Evolutionary conservation across 2,329 filamentous ascomycete genomes (phyloP), one percentile per base, ranked within the genome.

Genomic region (Sclerotinia nivalis): DNA sequence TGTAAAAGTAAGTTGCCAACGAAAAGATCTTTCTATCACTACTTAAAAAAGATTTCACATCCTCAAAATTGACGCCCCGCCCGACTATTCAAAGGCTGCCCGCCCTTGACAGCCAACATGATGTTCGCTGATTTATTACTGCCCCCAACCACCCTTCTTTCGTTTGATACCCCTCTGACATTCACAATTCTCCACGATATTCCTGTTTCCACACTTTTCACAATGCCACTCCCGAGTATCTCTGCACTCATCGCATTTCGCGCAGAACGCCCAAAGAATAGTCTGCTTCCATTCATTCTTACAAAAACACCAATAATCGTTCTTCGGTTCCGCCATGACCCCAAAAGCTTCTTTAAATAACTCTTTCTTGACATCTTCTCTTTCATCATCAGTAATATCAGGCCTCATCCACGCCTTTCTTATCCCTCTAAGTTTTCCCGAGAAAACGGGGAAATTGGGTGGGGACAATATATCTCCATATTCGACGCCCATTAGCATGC

Each of bases 231-330:
- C 67, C 7, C 20, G 22, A 6, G 31, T n/a, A 47, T 69, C 37
- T 15, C 47, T 69, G 28, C 49, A 69, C 40, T 55, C 37, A 40
- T 56, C 49, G 8, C 58, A 69, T 25, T 54, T 34, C 1, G 25
- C n/a, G 22, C 58, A 69, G 37, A 28, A 49, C 22, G 45, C 34
- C 67, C 67, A 65, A 6, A 45, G 22, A 15, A 22, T 20, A 31
- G 15, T 55, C 10, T 55, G 31, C 34, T 43, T 65, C 67, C 58
- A 69, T 43, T 47, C 20, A 8, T 62, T 25, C 20, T 10, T 47
- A 49, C 67, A 69, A 25, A 34, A 69, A 34, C 67, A 69, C 34
- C 58, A 69, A 55, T 69, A 65, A 37, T 47, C 25, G 4, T 34
- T 52, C 31, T 64, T 40, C 4, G 61, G 10, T 8, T 52, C 47